Conservation (phyloP, 2,329 filamentous ascomycete genomes). For the Colletotrichum australisinense region DNA sequence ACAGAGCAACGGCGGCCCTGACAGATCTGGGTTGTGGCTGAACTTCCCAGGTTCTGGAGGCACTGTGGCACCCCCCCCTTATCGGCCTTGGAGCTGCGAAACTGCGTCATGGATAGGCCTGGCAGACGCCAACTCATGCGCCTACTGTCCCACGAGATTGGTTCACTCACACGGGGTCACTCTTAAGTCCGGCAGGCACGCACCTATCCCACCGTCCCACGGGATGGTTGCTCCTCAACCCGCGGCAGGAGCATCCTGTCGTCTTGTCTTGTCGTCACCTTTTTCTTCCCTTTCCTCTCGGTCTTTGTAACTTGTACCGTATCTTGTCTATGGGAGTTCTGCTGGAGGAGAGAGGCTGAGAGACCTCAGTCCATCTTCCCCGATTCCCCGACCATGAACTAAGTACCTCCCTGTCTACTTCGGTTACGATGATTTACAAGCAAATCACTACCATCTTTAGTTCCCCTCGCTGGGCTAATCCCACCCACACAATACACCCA, state of each 20-base stretch:
- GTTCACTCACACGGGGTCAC: slow-evolving; percentile 10
- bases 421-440: background rate
- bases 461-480: background rate
- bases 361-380: background rate
- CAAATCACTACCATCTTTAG: slow-evolving; percentile 11
- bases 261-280: slow-evolving; percentile 15
- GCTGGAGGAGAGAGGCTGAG: no score
- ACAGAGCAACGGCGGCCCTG: slow-evolving; percentile 1
- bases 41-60: background rate
- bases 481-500: background rate
- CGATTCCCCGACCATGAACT: background rate
- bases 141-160: slow-evolving; percentile 31
- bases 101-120: slow-evolving; percentile 35
- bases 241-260: slow-evolving; percentile 11
- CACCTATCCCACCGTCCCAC: no score
- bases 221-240: background rate
- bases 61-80: slow-evolving; percentile 8
- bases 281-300: background rate
- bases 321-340: background rate
- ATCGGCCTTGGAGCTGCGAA: slow-evolving; percentile 20
- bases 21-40: slow-evolving; percentile 23
- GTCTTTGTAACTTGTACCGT: background rate
- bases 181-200: slow-evolving; percentile 27
- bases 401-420: background rate
- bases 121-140: slow-evolving; percentile 24